phyloP scores from a whole-genome alignment of 257 asterid species.

The Linaria vulgaris region DNA sequence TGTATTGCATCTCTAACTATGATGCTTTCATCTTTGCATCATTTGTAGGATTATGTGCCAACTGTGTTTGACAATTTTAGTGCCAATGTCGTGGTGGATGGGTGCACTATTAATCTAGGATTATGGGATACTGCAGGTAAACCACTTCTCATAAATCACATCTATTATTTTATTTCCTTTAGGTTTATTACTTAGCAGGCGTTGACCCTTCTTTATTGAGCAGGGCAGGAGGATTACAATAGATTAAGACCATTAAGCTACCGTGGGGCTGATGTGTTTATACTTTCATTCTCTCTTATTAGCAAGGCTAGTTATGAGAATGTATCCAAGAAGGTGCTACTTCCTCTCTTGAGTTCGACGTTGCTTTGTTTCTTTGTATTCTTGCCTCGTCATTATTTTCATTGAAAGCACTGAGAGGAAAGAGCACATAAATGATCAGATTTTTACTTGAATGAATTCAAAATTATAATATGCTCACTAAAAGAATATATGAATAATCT shows the following conservation, averaged over 20 bases:
- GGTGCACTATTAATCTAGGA: constrained; percentile 71
- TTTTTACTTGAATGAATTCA: constrained; percentile 1
- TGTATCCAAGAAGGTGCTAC: constrained; percentile 53
- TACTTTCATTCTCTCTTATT: constrained; percentile 81
- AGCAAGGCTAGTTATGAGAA: constrained; percentile 86
- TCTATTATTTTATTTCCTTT: constrained; percentile 7
- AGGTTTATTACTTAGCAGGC: neutral
- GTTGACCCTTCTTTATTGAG: constrained; percentile 12
- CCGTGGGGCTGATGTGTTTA: constrained; percentile 84
- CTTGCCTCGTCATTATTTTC: neutral
- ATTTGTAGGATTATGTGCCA: constrained; percentile 74
- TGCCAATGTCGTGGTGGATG: constrained; percentile 78
- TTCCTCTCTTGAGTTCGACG: neutral
- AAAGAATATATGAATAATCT: neutral
- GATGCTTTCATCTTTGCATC: neutral
- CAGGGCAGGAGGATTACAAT: constrained; percentile 81
- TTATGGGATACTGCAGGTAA: constrained; percentile 87
- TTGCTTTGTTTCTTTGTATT: neutral
- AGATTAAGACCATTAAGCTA: constrained; percentile 80
- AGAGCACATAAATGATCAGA: neutral
- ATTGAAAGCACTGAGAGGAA: neutral
- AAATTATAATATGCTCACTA: constrained; percentile 1
- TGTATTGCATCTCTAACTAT: neutral
- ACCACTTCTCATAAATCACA: neutral
- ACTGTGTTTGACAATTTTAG: constrained; percentile 81